Evolutionary conservation across 2,329 filamentous ascomycete species (phyloP), one percentile per base, ranked within the genome.

Genomic region (Exophiala sp.): DNA sequence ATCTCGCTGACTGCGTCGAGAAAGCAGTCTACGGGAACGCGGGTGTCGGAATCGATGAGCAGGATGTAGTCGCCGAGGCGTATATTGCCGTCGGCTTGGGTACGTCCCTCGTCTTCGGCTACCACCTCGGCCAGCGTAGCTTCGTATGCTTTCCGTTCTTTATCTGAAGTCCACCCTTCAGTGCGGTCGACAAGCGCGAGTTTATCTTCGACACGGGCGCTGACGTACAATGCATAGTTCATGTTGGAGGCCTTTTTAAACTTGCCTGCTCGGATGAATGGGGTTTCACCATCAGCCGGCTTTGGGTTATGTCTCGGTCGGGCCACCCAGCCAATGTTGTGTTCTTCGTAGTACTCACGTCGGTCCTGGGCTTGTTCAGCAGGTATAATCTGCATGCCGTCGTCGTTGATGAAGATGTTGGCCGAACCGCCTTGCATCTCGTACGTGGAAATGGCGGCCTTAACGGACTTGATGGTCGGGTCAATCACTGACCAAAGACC

Each of bases 31-130:
- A 71, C 66, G 0, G 84, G 83, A 2, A 86, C 80, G 62, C 82
- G 76, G 3, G 83, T 86, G 59, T 86, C 82, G 1, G 79, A 84
- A 63, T 86, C 82, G 50, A 86, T 78, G 44, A 86, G 72, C 13
- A 86, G 69, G 48, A 86, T 83, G 59, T 81, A 90, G 68, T 94
- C 88, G 48, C 88, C 88, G 18, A 94, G 74, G 44, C 88, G 86
- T 59, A 95, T 84, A 66, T 93, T 89, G 55, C 88, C 88, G 63
- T 88, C 86, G 14, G 87, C 87, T 77, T 77, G 79, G 1, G 80
- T 75, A 24, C 73, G 70, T 10, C 70, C 73, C 45, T 73, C 68
- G 40, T 78, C 73, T 58, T 79, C 77, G 48, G 72, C 68, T 21
- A 81, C 66, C 11, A 78, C 77, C 39, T 73, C 69, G 66, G 69